Conservation (phyloP, 2,329 filamentous ascomycete genomes). For the Pseudocercospora ulei region DNA sequence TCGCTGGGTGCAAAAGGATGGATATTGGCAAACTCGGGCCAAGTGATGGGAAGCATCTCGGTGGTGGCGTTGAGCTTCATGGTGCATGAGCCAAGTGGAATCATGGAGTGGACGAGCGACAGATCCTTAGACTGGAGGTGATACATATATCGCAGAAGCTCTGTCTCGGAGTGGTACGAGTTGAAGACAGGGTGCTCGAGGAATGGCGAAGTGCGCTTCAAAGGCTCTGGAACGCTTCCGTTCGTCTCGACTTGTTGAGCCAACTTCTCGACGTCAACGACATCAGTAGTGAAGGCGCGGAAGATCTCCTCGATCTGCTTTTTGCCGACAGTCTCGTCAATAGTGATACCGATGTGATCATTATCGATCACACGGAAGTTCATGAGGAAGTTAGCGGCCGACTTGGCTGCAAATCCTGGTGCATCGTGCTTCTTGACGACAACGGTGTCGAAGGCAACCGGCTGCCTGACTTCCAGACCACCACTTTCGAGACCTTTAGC, state of each 20-base stretch:
- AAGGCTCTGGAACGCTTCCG: conserved; percentile 44
- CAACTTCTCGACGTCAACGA: conserved; percentile 31
- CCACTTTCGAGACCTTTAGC: conserved; percentile 43
- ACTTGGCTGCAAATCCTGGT: conserved; percentile 42
- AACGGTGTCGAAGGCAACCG: conserved; percentile 65
- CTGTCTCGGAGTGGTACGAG: conserved; percentile 86
- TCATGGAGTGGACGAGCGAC: conserved; percentile 93
- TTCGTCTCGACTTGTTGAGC: conserved; percentile 28
- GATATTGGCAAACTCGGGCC: conserved; percentile 63
- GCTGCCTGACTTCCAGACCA: conserved; percentile 42
- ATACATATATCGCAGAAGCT: conserved; percentile 85
- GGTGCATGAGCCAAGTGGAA: conserved; percentile 89
- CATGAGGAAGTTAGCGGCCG: conserved; percentile 46
- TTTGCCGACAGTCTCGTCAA: conserved; percentile 62
- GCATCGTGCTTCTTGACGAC: conserved; percentile 49
- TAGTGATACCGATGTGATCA: conserved; percentile 58
- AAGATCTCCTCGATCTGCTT: conserved; percentile 51
- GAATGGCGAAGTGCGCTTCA: conserved; percentile 64
- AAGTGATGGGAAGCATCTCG: conserved; percentile 81
- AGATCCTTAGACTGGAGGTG: conserved; percentile 90
- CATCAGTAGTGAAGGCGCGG: conserved; percentile 46
- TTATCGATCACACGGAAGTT: conserved; percentile 56
- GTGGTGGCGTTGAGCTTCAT: conserved; percentile 96
- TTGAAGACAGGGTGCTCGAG: conserved; percentile 92
- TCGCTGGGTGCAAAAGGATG: conserved; percentile 67